A percentile compares a stretch with the other conserved stretches of the same genome.
Evolutionary conservation across 805 yeast species (phyloP).

Genomic region (Starmerella scarabaei): DNA sequence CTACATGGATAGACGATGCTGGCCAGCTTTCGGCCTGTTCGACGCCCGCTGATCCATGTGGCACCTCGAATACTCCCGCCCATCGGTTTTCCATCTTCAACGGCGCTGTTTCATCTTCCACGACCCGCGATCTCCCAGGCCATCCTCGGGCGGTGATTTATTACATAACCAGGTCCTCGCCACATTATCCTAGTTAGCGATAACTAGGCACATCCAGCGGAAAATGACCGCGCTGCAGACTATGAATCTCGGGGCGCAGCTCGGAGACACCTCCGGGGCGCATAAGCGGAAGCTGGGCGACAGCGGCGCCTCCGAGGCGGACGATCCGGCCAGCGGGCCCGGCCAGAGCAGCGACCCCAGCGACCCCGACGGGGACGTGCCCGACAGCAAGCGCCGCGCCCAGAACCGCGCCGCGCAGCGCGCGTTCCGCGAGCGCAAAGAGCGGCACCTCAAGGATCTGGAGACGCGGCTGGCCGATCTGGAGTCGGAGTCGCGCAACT

Average conservation of each 20-base stretch:
- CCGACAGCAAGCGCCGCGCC: constrained; percentile 82
- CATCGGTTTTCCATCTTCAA: no score
- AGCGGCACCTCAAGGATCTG: constrained; percentile 68
- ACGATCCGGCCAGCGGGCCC: constrained; percentile 58
- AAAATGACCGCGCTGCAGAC: constrained; percentile 6
- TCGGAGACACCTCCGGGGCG: neutral
- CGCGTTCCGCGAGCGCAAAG: constrained; percentile 91
- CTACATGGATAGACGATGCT: no score
- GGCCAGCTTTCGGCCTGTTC: no score
- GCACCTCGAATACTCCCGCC: no score
- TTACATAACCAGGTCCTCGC: no score
- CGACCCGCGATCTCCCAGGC: no score
- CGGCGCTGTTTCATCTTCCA: no score
- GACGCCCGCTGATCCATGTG: no score
- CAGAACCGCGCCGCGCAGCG: constrained; percentile 98
- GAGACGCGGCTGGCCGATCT: constrained; percentile 63
- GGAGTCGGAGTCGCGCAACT: constrained; percentile 58
- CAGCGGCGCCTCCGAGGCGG: neutral
- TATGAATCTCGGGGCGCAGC: constrained; percentile 1
- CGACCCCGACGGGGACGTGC: constrained; percentile 25
- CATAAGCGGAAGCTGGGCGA: constrained; percentile 12
- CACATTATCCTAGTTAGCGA: no score
- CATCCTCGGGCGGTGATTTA: no score
- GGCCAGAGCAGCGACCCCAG: constrained; percentile 68
- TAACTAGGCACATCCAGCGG: no score